These are phyloP conservation scores for Lipomyces sp. DNA, from an alignment of 805 yeast genomes.

Conservation along the genomic window DNA sequence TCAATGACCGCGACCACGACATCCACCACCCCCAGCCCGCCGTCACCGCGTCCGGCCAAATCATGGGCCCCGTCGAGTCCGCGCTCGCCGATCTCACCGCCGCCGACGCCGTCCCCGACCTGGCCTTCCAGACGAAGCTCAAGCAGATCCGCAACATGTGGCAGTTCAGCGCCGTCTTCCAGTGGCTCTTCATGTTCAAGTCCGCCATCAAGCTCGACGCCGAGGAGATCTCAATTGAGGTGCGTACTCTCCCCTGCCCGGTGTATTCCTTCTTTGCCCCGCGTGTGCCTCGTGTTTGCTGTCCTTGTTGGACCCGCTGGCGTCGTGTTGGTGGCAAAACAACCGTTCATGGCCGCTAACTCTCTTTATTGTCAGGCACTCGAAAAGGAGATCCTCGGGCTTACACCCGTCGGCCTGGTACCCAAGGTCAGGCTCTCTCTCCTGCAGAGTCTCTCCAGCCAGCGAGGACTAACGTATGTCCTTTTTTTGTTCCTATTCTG, in stretches of 20 bases:
- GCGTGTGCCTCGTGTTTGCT: not conserved
- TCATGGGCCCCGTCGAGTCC: slow-evolving; percentile 18
- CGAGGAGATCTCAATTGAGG: slow-evolving; percentile 32
- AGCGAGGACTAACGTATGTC: slow-evolving; percentile 22
- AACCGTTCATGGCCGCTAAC: not conserved
- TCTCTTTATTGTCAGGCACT: slow-evolving; percentile 28
- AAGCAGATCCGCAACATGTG: slow-evolving; percentile 34
- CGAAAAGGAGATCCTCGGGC: slow-evolving; percentile 37
- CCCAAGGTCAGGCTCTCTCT: slow-evolving; percentile 23
- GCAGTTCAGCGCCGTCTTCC: slow-evolving; percentile 35
- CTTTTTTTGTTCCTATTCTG: not conserved
- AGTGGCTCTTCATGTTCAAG: slow-evolving; percentile 35
- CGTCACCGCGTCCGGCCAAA: slow-evolving; percentile 18
- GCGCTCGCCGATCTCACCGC: slow-evolving; percentile 23
- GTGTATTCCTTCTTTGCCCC: not conserved
- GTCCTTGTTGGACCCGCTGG: not conserved
- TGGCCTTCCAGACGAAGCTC: slow-evolving; percentile 16
- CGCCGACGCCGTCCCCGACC: slow-evolving; percentile 21
- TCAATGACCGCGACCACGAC: no score
- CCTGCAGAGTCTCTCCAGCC: slow-evolving; percentile 23
- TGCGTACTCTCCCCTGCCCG: not conserved
- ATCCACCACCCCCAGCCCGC: not conserved
- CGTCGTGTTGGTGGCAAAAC: not conserved
- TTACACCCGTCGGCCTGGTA: slow-evolving; percentile 24
- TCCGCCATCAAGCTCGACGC: slow-evolving; percentile 29